These are phyloP conservation scores for Globisporangium iwayamae DNA, from an alignment of 352 stramenopile genomes.

Conservation along the genomic window DNA sequence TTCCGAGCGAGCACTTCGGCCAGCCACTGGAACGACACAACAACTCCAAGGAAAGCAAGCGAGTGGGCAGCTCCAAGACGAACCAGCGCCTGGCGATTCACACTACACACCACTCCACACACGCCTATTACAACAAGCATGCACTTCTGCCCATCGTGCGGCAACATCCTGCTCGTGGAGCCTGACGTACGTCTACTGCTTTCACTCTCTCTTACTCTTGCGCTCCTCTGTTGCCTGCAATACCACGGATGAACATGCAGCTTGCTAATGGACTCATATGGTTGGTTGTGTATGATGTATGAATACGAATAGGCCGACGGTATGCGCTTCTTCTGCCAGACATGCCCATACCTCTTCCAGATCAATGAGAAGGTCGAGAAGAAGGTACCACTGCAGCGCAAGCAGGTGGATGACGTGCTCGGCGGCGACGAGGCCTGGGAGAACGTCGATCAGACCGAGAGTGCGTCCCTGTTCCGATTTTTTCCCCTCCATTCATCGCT, in stretches of 20 bases:
- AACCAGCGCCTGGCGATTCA: neutral
- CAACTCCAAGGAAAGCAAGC: neutral
- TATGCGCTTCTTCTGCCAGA: constrained; percentile 90
- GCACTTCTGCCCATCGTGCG: constrained; percentile 89
- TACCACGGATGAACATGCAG: neutral
- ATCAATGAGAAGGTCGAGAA: constrained; percentile 88
- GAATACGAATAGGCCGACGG: constrained; percentile 51
- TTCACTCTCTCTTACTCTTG: constrained; percentile 11
- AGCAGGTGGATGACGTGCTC: constrained; percentile 98
- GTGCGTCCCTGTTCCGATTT: constrained; percentile 28
- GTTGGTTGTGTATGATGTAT: neutral
- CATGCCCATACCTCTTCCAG: constrained; percentile 87
- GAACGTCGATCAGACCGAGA: constrained; percentile 97
- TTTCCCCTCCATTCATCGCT: neutral
- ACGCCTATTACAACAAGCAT: constrained; percentile 28
- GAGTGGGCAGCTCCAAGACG: neutral
- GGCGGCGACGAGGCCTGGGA: constrained; percentile 97
- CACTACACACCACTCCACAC: neutral
- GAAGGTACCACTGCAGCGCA: constrained; percentile 90
- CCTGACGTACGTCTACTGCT: constrained; percentile 49
- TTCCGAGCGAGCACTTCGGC: constrained; percentile 1
- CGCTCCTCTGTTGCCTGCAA: neutral
- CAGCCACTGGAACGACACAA: constrained; percentile 9
- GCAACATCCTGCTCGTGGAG: constrained; percentile 89
- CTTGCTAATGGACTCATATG: neutral